A percentile compares a stretch with the other conserved stretches of the same genome.
Evolutionary conservation across 2,329 filamentous ascomycete species (phyloP).

Genomic region (Lecanicillium sp.): DNA sequence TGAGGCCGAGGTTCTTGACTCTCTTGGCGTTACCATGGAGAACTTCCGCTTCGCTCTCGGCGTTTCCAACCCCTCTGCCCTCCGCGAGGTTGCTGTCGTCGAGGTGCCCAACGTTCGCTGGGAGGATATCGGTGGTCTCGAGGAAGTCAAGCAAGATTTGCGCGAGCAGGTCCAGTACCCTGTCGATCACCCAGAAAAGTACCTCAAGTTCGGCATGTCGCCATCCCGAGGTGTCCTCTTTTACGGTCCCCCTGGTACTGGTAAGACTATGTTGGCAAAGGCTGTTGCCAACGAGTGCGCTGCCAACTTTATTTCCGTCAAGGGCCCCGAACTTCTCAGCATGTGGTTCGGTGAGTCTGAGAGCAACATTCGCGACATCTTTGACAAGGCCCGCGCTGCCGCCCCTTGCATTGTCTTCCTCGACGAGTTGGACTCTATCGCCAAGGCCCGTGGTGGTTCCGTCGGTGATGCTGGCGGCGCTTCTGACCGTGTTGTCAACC

Average conservation of each 20-base stretch:
- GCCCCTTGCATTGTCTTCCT: conserved; percentile 98
- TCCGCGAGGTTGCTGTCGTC: conserved; percentile 97
- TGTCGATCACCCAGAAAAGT: conserved; percentile 98
- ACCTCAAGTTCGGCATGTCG: conserved; percentile 99
- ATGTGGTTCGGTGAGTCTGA: conserved; percentile 99
- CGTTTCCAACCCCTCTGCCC: conserved; percentile 95
- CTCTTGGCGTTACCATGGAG: conserved; percentile 97
- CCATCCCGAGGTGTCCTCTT: conserved; percentile 97
- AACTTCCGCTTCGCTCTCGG: conserved; percentile 99
- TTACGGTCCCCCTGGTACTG: conserved; percentile 97
- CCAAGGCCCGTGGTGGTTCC: conserved; percentile 97
- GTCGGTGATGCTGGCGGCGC: conserved; percentile 94
- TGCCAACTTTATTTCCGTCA: conserved; percentile 99
- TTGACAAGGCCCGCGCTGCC: conserved; percentile 97
- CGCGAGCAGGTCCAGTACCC: conserved; percentile 99
- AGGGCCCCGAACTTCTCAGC: conserved; percentile 94
- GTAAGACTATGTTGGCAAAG: conserved; percentile 99
- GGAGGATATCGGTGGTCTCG: conserved; percentile 98
- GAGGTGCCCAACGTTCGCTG: conserved; percentile 98
- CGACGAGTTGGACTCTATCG: conserved; percentile 96
- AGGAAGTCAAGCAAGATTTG: conserved; percentile 98
- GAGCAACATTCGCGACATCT: conserved; percentile 99
- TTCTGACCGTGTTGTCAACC: conserved; percentile 98
- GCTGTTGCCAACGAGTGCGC: conserved; percentile 98
- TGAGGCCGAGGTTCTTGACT: conserved; percentile 95